Conservation (phyloP, 768 basidiomycete genomes). For the Agaricus sinodeliciosus region DNA sequence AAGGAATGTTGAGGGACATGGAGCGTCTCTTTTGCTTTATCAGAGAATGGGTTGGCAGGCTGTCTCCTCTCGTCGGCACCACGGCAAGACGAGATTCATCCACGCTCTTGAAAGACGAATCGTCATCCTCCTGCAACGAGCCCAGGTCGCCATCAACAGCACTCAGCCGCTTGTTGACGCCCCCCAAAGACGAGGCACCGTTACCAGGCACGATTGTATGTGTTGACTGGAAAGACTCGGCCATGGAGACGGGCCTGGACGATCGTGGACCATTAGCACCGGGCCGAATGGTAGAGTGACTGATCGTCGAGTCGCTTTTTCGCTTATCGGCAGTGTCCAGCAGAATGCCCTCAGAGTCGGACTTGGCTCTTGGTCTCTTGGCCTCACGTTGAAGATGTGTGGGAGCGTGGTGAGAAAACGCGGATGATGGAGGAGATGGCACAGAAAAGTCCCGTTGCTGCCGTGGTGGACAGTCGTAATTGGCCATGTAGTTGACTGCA, state of each 20-base stretch:
- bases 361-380: constrained; percentile 3
- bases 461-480: neutral
- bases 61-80: constrained; percentile 2
- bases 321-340: constrained; percentile 40
- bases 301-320: constrained; percentile 80
- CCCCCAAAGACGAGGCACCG: constrained; percentile 7
- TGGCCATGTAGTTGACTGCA: constrained; percentile 51
- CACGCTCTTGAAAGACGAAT: constrained; percentile 10
- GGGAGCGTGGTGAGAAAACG: neutral
- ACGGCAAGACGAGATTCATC: neutral
- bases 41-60: constrained; percentile 32
- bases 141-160: constrained; percentile 64
- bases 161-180: constrained; percentile 52
- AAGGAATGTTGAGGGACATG: constrained; percentile 48
- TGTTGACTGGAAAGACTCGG: constrained; percentile 69
- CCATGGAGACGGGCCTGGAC: constrained; percentile 71
- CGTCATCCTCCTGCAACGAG: constrained; percentile 52
- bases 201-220: constrained; percentile 57
- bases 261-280: constrained; percentile 39
- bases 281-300: constrained; percentile 65
- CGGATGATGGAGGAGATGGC: neutral
- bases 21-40: constrained; percentile 54
- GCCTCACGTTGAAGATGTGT: neutral
- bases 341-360: constrained; percentile 7
- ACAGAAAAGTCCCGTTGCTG: neutral